A percentile compares a stretch with the other conserved stretches of the same genome.
Conservation (phyloP, 2,329 filamentous ascomycete genomes). For the Pezizomycotina sp. region DNA sequence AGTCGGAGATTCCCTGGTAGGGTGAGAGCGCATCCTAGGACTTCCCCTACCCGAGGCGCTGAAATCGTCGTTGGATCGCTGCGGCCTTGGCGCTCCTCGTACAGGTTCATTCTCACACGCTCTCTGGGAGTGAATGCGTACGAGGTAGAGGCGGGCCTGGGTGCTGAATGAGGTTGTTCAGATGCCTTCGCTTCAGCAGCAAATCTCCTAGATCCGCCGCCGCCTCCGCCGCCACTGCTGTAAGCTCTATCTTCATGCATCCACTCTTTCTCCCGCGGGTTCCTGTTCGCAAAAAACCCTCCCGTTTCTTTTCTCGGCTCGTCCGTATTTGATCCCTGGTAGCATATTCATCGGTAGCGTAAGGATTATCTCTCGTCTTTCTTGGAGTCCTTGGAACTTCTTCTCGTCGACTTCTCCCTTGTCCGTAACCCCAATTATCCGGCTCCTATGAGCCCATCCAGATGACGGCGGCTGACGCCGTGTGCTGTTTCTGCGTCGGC, state of each 20-base stretch:
- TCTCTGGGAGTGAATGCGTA: constrained; percentile 15
- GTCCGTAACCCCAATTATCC: too few relatives aligned
- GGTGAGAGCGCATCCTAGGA: constrained; percentile 5
- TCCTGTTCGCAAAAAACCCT: constrained; percentile 15
- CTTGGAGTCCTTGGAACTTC: constrained; percentile 16
- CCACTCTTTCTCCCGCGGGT: constrained; percentile 17
- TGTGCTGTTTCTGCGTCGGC: constrained; percentile 13
- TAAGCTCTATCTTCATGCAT: too few relatives aligned
- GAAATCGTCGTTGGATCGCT: constrained; percentile 4
- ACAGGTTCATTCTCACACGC: constrained; percentile 10
- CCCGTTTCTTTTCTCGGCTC: constrained; percentile 1
- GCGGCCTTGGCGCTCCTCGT: constrained; percentile 13
- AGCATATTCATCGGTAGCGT: constrained; percentile 7
- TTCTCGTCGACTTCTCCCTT: constrained; percentile 5
- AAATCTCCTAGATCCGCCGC: too few relatives aligned
- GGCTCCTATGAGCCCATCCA: too few relatives aligned
- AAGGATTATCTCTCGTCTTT: constrained; percentile 18
- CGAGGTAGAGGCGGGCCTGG: too few relatives aligned
- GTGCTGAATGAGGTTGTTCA: too few relatives aligned
- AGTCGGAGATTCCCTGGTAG: constrained; percentile 2
- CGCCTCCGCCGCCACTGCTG: too few relatives aligned
- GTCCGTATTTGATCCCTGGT: constrained; percentile 3
- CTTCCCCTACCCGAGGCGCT: constrained; percentile 6
- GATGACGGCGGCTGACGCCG: constrained; percentile 14
- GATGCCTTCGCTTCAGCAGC: too few relatives aligned